phyloP scores from a whole-genome alignment of 2,329 filamentous ascomycete genomes.

The Mycosphaerelloides madeirae region DNA sequence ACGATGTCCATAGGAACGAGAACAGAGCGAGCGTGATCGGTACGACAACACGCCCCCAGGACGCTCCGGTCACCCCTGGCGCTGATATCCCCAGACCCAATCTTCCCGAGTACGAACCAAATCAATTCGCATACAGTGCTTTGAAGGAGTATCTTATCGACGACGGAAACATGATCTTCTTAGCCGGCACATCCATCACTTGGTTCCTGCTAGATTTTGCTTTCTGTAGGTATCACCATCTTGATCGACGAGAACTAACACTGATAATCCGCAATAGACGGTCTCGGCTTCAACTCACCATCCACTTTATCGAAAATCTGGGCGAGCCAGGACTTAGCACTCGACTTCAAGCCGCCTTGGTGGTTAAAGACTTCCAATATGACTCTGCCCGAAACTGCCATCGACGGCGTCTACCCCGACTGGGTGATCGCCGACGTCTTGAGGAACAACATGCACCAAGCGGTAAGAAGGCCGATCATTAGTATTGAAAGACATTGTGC shows the following conservation, averaged over 20 bases:
- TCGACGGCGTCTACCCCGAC: constrained; percentile 3
- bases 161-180: constrained; percentile 20
- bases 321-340: constrained; percentile 9
- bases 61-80: not conserved
- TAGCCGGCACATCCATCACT: constrained; percentile 18
- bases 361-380: constrained; percentile 12
- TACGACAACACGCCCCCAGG: not conserved
- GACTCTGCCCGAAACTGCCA: constrained; percentile 1
- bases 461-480: not conserved
- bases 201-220: constrained; percentile 21
- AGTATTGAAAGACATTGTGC: not conserved
- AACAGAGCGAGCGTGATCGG: constrained; percentile 1
- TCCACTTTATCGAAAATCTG: constrained; percentile 20
- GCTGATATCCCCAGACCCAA: not conserved
- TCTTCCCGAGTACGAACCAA: not conserved
- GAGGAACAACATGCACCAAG: constrained; percentile 16
- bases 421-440: constrained; percentile 15
- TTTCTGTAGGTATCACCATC: constrained; percentile 10
- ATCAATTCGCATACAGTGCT: constrained; percentile 8
- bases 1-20: constrained; percentile 30
- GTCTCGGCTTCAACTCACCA: constrained; percentile 21
- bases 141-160: constrained; percentile 20
- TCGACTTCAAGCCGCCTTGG: constrained; percentile 7
- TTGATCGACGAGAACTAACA: not conserved
- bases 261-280: constrained; percentile 8